Percentiles rank a stretch among this genome's conserved stretches.
Evolutionary conservation across 768 basidiomycete species (phyloP).

Genomic region (Collybia mongolica): DNA sequence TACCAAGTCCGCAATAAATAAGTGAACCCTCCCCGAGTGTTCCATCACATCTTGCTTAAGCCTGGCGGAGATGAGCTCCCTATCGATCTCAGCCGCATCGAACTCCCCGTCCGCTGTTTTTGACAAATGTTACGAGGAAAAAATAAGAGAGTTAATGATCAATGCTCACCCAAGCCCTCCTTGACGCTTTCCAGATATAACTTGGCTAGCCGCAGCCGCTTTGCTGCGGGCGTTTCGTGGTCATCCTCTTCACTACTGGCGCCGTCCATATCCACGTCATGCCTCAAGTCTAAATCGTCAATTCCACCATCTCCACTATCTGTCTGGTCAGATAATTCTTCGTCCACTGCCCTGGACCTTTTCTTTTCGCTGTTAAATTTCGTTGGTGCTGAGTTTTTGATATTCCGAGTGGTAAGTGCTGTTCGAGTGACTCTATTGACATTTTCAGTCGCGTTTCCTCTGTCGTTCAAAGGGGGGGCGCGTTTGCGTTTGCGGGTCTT

Average conservation of each 20-base stretch:
- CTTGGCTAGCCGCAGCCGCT: constrained; percentile 86
- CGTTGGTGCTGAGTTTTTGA: constrained; percentile 24
- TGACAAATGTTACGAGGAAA: not conserved
- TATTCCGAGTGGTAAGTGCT: constrained; percentile 12
- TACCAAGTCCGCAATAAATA: constrained; percentile 76
- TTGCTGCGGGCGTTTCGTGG: constrained; percentile 90
- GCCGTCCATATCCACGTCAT: constrained; percentile 41
- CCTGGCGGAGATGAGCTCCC: constrained; percentile 85
- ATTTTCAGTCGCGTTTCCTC: constrained; percentile 19
- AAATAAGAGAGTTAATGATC: not conserved
- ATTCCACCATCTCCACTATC: constrained; percentile 52
- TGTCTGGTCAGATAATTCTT: constrained; percentile 70
- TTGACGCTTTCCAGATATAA: constrained; percentile 87
- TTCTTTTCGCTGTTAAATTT: constrained; percentile 21
- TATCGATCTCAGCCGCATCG: constrained; percentile 95
- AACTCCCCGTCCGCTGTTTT: constrained; percentile 78
- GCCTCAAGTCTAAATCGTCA: constrained; percentile 75
- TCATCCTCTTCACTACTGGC: constrained; percentile 78
- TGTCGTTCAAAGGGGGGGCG: constrained; percentile 29
- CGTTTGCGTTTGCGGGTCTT: constrained; percentile 68
- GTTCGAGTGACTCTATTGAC: constrained; percentile 25
- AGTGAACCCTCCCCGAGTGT: constrained; percentile 83
- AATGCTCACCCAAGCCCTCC: constrained; percentile 58
- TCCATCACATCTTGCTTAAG: constrained; percentile 91
- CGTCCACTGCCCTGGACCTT: constrained; percentile 40